Percentiles rank a stretch among this genome's conserved stretches.
These are phyloP conservation scores for Termitomyces sp. DNA, from an alignment of 768 basidiomycete species.

Conservation along the genomic window DNA sequence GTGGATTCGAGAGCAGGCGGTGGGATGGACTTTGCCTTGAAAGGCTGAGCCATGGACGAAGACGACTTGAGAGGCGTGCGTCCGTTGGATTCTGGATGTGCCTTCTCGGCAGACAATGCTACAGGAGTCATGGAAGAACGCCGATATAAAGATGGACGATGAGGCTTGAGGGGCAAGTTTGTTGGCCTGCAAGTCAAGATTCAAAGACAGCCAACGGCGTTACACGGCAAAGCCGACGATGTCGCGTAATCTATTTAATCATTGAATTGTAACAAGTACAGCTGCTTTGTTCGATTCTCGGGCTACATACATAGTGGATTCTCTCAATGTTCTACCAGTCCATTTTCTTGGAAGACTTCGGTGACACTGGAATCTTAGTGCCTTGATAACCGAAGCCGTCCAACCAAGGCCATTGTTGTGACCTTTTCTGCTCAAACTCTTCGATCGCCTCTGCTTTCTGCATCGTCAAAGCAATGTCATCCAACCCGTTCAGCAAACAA, in stretches of 20 bases:
- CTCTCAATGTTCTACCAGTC: constrained; percentile 57
- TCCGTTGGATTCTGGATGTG: constrained; percentile 11
- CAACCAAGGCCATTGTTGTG: constrained; percentile 88
- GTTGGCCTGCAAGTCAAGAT: background rate
- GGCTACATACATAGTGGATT: background rate
- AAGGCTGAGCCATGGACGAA: constrained; percentile 17
- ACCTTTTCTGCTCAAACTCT: constrained; percentile 74
- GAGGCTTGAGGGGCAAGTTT: background rate
- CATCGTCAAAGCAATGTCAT: constrained; percentile 94
- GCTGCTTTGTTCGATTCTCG: background rate
- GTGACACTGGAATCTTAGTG: constrained; percentile 58
- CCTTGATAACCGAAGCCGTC: constrained; percentile 92
- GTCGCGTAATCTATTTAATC: background rate
- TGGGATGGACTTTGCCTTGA: constrained; percentile 11
- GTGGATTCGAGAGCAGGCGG: constrained; percentile 11
- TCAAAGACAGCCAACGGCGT: background rate
- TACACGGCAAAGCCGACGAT: background rate
- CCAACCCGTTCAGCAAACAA: constrained; percentile 91
- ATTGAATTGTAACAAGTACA: too few species aligned
- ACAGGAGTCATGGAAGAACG: constrained; percentile 4
- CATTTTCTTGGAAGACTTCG: constrained; percentile 43
- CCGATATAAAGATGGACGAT: background rate
- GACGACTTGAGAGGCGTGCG: constrained; percentile 13
- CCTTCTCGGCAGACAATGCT: constrained; percentile 3
- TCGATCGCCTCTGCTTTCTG: constrained; percentile 69